Evolutionary conservation across 108 stramenopile species (phyloP).

Genomic region (Parietichytrium sp.): DNA sequence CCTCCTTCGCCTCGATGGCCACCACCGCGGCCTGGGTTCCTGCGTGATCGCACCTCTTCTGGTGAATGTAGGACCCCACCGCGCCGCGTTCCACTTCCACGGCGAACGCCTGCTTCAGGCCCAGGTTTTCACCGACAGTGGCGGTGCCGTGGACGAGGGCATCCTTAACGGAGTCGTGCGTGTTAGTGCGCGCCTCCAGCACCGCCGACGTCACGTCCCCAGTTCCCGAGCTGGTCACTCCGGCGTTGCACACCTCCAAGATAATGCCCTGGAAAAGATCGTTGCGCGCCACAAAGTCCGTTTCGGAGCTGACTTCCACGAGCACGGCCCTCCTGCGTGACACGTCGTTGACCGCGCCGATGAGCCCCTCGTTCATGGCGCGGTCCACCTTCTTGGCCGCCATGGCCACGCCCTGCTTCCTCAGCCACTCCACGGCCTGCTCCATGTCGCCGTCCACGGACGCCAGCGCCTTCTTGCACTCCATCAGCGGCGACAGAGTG

Average conservation of each 20-base stretch:
- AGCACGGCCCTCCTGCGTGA: constrained; percentile 41
- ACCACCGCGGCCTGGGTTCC: constrained; percentile 3
- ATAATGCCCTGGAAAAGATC: constrained; percentile 60
- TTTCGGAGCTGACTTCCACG: constrained; percentile 50
- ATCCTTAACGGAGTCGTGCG: neutral
- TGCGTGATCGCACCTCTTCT: neutral
- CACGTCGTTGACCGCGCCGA: constrained; percentile 37
- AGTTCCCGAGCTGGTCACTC: constrained; percentile 33
- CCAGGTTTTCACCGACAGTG: constrained; percentile 43
- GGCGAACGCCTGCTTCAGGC: neutral
- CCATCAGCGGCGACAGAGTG: constrained; percentile 60
- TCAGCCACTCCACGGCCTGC: constrained; percentile 62
- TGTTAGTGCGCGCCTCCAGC: neutral
- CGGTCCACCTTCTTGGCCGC: constrained; percentile 40
- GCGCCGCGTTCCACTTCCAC: constrained; percentile 5
- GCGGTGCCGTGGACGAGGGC: neutral
- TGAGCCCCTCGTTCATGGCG: neutral
- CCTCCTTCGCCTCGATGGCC: neutral
- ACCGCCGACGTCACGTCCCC: neutral
- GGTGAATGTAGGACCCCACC: constrained; percentile 44
- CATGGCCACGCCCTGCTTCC: constrained; percentile 51
- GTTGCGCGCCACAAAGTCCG: constrained; percentile 66
- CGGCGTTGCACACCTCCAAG: constrained; percentile 40
- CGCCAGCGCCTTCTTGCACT: constrained; percentile 65
- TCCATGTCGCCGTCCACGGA: constrained; percentile 59